Evolutionary conservation across 768 basidiomycete species (phyloP).

Genomic region (Boletus reticuloceps): DNA sequence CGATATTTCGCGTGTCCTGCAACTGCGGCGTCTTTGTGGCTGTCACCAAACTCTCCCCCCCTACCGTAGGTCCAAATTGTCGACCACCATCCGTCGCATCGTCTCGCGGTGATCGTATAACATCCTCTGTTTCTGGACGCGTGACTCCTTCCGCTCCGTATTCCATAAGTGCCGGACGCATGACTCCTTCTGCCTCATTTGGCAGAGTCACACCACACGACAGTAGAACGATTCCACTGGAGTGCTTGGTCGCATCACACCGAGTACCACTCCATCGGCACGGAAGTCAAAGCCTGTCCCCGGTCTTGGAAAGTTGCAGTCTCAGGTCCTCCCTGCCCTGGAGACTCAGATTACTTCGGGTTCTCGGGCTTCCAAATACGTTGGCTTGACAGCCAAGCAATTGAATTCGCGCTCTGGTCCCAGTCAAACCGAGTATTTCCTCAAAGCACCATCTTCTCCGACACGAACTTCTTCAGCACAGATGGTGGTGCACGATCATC

Average conservation of each 20-base stretch:
- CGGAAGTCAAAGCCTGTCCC: constrained; percentile 32
- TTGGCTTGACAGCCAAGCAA: constrained; percentile 82
- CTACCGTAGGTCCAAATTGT: constrained; percentile 58
- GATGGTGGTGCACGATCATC: constrained; percentile 38
- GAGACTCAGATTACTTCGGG: constrained; percentile 67
- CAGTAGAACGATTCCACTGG: constrained; percentile 26
- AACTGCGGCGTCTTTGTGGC: constrained; percentile 90
- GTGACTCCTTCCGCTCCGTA: constrained; percentile 43
- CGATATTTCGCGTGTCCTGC: constrained; percentile 85
- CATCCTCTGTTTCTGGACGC: constrained; percentile 45
- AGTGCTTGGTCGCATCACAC: constrained; percentile 49
- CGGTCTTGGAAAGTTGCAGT: constrained; percentile 35
- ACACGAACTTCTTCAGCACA: constrained; percentile 34
- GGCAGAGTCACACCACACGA: constrained; percentile 42
- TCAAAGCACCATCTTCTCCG: constrained; percentile 34
- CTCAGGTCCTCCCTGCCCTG: constrained; percentile 17
- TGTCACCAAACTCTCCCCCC: constrained; percentile 72
- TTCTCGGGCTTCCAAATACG: constrained; percentile 81
- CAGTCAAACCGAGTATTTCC: constrained; percentile 17
- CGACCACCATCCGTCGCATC: constrained; percentile 84
- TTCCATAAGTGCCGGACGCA: constrained; percentile 42
- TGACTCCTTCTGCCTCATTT: constrained; percentile 52
- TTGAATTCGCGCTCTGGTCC: constrained; percentile 46
- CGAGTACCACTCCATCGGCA: constrained; percentile 32
- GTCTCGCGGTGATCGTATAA: constrained; percentile 47